phyloP scores from a whole-genome alignment of 208 protist genomes.

The Naegleria fowleri region DNA sequence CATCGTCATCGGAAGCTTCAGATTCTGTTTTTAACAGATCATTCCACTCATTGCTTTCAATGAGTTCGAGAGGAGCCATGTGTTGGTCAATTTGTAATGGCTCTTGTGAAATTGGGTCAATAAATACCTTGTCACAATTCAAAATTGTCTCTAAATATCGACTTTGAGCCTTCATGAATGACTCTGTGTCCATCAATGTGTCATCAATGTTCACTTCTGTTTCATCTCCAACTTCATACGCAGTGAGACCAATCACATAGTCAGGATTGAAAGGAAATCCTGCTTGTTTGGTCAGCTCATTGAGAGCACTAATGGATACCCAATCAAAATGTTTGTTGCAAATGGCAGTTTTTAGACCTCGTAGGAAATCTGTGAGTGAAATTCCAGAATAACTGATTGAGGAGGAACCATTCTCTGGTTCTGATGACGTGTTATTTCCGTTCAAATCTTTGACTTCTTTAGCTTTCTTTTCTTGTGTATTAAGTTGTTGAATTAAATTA shows the following conservation, averaged over 20 bases:
- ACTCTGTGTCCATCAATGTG: not conserved
- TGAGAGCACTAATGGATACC: not conserved
- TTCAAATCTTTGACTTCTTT: constrained; percentile 9
- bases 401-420: not conserved
- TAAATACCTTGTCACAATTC: not conserved
- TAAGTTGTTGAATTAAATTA: not conserved
- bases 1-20: not conserved
- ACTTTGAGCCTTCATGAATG: not conserved
- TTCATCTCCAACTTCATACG: not conserved
- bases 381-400: not conserved
- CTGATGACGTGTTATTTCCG: not conserved
- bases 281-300: not conserved
- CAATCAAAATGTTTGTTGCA: not conserved
- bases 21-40: not conserved
- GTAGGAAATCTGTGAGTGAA: not conserved
- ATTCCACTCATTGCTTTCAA: not conserved
- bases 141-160: not conserved
- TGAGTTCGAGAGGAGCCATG: not conserved
- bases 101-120: constrained; percentile 26
- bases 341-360: not conserved
- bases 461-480: not conserved
- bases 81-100: not conserved
- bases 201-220: not conserved
- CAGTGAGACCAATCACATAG: not conserved
- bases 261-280: constrained; percentile 21